These are phyloP conservation scores for Crucibulum laeve DNA, from an alignment of 768 basidiomycete species.

Conservation along the genomic window DNA sequence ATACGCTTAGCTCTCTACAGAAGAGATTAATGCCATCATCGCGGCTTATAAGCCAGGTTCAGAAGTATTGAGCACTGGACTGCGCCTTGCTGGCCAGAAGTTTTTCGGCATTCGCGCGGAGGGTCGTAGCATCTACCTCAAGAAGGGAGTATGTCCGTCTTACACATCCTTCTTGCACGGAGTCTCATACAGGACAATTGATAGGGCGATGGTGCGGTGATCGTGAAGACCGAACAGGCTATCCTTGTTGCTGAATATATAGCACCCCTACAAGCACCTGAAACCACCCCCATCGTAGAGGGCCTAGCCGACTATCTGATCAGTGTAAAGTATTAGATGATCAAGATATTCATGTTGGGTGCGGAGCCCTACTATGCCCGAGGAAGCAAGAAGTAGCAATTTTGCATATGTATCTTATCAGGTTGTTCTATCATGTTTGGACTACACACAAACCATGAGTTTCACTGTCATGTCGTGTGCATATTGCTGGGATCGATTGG, in stretches of 20 bases:
- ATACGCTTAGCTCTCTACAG: slow-evolving; percentile 47
- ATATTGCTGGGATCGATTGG: too few species aligned
- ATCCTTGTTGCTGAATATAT: slow-evolving; percentile 76
- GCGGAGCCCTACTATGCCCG: too few species aligned
- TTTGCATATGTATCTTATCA: too few species aligned
- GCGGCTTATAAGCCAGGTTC: slow-evolving; percentile 38
- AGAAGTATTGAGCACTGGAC: slow-evolving; percentile 47
- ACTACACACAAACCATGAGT: too few species aligned
- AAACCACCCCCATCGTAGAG: slow-evolving; percentile 64
- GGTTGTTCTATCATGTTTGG: too few species aligned
- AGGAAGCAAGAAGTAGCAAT: too few species aligned
- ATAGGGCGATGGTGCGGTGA: slow-evolving; percentile 68
- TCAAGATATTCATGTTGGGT: too few species aligned
- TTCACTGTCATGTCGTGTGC: too few species aligned
- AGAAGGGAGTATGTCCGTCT: slow-evolving; percentile 59
- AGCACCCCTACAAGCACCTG: slow-evolving; percentile 59
- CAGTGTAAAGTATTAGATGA: slow-evolving; percentile 42
- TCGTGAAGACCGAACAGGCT: slow-evolving; percentile 85
- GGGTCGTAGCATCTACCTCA: slow-evolving; percentile 60
- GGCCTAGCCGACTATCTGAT: slow-evolving; percentile 77
- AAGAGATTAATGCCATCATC: slow-evolving; percentile 61
- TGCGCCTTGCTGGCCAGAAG: slow-evolving; percentile 66
- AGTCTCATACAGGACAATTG: not conserved
- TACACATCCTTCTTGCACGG: slow-evolving; percentile 2
- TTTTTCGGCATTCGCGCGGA: slow-evolving; percentile 61